Evolutionary conservation across 2,329 filamentous ascomycete species (phyloP), one percentile per base, ranked within the genome.

Genomic region (Cercospora zeina): DNA sequence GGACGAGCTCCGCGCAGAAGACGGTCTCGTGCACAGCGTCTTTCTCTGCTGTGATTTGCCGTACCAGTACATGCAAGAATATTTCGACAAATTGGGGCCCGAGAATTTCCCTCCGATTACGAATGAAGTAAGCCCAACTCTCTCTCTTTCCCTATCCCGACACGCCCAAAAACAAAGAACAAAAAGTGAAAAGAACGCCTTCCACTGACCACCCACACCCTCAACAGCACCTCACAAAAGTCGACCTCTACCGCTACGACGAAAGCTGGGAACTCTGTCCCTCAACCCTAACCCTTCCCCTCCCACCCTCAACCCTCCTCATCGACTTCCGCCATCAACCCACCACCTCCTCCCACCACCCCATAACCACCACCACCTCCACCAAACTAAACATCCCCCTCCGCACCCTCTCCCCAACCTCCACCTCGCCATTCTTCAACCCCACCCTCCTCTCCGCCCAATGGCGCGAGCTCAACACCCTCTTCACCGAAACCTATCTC

Each of bases 41-140:
- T 87, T 87, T 70, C 71, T 87, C 2, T 87, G 85, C 73, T 87
- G 85, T 61, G 85, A 88, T 61, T 65, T 87, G 27, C 85, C 85
- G 0, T 87, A 87, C 65, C 85, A 87, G 69, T 87, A 86, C 63
- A 79, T 86, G 54, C 74, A 78, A 19, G 82, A 83, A 65, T 85
- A 86, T 67, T 86, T 85, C 67, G 75, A 81, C 21, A 85, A 84
- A 66, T 72, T 86, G 7, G 78, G 77, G 1, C 65, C 76, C 1
- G 73, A 75, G 2, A 72, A 80, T 54, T 85, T 85, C 70, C 80
- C 77, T 2, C 71, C 78, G 0, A 83, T 85, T 42, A 73, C 74
- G 13, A 82, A 83, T 63, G 63, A 62, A 47, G 56, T 58, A 39
- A 50, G 56, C 27, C 14, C 16, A n/a, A 4, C 4, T 14, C 16